Conservation (phyloP, 768 basidiomycete genomes). For the Austroboletus eburneus region DNA sequence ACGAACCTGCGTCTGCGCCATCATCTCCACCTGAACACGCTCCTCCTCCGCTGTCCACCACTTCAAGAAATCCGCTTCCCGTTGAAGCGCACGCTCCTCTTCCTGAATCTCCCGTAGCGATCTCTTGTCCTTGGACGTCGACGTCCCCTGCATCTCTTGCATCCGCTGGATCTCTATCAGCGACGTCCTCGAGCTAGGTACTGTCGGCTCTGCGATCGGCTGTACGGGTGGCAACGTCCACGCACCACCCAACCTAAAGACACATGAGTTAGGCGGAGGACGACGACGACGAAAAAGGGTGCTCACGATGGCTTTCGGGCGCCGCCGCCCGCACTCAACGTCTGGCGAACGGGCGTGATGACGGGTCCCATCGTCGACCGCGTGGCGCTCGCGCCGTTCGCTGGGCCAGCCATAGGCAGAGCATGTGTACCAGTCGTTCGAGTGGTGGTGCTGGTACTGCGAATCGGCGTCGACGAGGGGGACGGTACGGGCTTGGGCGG, state of each 20-base stretch:
- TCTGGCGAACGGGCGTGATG: slow-evolving; percentile 56
- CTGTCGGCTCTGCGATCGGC: slow-evolving; percentile 36
- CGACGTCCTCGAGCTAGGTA: slow-evolving; percentile 37
- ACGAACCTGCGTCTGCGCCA: not conserved
- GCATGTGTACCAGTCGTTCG: slow-evolving; percentile 21
- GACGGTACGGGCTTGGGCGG: slow-evolving; percentile 3
- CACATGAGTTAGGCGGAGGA: too few relatives aligned
- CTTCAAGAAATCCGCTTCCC: slow-evolving; percentile 75
- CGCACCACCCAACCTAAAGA: slow-evolving; percentile 38
- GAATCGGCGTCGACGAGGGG: not conserved
- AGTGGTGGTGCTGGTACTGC: slow-evolving; percentile 2
- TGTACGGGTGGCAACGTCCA: slow-evolving; percentile 61
- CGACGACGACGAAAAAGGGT: too few relatives aligned
- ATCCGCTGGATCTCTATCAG: slow-evolving; percentile 82
- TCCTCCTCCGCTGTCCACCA: slow-evolving; percentile 91
- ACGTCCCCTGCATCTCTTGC: slow-evolving; percentile 53
- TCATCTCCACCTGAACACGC: slow-evolving; percentile 52
- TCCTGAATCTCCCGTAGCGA: slow-evolving; percentile 82
- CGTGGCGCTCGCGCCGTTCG: slow-evolving; percentile 15
- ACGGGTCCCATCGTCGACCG: slow-evolving; percentile 52
- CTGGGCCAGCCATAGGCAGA: too few relatives aligned
- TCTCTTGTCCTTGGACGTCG: slow-evolving; percentile 46
- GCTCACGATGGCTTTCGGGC: slow-evolving; percentile 52
- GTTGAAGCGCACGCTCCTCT: slow-evolving; percentile 64
- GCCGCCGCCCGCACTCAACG: slow-evolving; percentile 17